phyloP scores from a whole-genome alignment of 805 yeast genomes.

The Blastobotrys parvus region DNA sequence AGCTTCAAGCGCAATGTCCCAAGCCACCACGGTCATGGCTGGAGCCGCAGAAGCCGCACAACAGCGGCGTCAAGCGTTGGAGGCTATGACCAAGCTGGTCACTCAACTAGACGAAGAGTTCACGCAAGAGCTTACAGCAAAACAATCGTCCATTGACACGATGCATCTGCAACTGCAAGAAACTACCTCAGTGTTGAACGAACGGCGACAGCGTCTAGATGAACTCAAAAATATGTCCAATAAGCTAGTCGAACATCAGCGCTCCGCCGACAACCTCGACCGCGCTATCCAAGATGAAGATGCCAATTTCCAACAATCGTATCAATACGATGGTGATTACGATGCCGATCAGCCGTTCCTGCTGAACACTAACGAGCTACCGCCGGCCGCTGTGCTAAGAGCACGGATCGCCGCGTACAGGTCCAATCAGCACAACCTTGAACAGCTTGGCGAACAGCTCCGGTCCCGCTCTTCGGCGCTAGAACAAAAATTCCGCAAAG shows the following conservation, averaged over 20 bases:
- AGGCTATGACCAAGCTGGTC: slow-evolving; percentile 44
- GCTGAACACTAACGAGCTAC: slow-evolving; percentile 28
- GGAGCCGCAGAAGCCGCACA: slow-evolving; percentile 5
- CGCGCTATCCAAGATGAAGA: slow-evolving; percentile 61
- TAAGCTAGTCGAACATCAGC: slow-evolving; percentile 41
- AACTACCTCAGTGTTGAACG: slow-evolving; percentile 44
- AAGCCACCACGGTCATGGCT: not conserved
- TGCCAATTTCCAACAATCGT: slow-evolving; percentile 34
- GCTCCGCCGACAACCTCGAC: slow-evolving; percentile 48
- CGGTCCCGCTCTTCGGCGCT: slow-evolving; percentile 46
- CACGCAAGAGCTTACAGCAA: slow-evolving; percentile 45
- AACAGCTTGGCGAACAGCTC: slow-evolving; percentile 44
- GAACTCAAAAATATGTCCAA: slow-evolving; percentile 36
- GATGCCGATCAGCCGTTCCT: slow-evolving; percentile 89
- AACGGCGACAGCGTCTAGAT: slow-evolving; percentile 42
- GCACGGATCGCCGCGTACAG: slow-evolving; percentile 80
- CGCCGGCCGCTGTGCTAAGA: slow-evolving; percentile 44
- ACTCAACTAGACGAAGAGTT: slow-evolving; percentile 49
- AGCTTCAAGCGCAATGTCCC: not conserved
- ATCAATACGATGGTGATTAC: slow-evolving; percentile 45
- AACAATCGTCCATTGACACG: slow-evolving; percentile 43
- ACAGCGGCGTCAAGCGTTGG: slow-evolving; percentile 38
- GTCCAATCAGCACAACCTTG: slow-evolving; percentile 54
- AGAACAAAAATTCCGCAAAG: slow-evolving; percentile 75
- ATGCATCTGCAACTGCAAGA: slow-evolving; percentile 50